Percentiles rank a stretch among this genome's conserved stretches.
Conservation (phyloP, 441 rosid genomes). For the Flueggea neowawraea region DNA sequence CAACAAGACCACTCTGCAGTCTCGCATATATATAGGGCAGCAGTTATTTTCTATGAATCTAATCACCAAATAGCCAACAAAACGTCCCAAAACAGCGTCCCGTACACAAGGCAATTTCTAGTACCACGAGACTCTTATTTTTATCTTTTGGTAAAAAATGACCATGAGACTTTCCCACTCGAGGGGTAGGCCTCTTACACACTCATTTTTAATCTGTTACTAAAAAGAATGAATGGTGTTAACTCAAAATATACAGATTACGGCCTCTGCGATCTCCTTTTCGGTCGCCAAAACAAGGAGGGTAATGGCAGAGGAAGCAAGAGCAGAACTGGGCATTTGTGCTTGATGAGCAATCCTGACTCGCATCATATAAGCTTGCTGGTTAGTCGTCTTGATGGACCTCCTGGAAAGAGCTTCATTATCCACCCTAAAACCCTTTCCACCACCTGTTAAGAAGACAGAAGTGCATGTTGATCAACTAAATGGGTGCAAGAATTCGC, state of each 20-base stretch:
- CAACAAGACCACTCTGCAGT: too few species aligned
- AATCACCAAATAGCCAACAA: background rate
- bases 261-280: constrained; percentile 13
- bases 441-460: constrained; percentile 56
- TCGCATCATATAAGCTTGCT: constrained; percentile 69
- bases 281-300: too few species aligned
- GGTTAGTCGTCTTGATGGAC: constrained; percentile 82
- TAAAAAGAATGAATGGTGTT: constrained; percentile 39
- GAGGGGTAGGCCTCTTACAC: constrained; percentile 15
- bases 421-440: constrained; percentile 99
- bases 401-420: constrained; percentile 97
- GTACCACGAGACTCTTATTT: constrained; percentile 19
- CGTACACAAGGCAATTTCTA: constrained; percentile 5
- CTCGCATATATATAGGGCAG: too few species aligned
- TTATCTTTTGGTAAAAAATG: constrained; percentile 19
- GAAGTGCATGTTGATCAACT: too few species aligned
- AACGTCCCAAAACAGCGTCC: constrained; percentile 15
- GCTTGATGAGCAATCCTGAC: constrained; percentile 12
- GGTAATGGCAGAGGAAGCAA: constrained; percentile 11
- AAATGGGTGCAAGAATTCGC: too few species aligned
- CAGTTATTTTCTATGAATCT: background rate
- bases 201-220: constrained; percentile 16
- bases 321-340: background rate
- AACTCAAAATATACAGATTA: constrained; percentile 44
- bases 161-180: constrained; percentile 14